A percentile compares a stretch with the other conserved stretches of the same genome.
phyloP scores from a whole-genome alignment of 2,329 filamentous ascomycete species.

The Exophiala spinifera region DNA sequence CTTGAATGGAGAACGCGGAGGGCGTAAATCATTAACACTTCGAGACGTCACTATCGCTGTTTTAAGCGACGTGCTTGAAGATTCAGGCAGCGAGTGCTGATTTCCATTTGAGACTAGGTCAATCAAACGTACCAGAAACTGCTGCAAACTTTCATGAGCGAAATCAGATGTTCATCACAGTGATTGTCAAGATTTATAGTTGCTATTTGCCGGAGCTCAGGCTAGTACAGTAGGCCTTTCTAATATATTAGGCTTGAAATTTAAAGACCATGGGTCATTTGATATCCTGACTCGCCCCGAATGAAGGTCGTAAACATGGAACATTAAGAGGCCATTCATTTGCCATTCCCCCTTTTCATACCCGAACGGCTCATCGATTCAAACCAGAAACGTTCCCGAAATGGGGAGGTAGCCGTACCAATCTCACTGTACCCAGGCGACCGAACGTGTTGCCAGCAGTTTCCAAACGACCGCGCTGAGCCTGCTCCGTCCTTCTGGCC shows the following conservation, averaged over 20 bases:
- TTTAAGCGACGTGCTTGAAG: not conserved
- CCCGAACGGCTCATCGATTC: constrained; percentile 10
- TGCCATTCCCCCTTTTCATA: too few relatives aligned
- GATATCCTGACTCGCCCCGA: too few relatives aligned
- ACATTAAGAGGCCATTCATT: too few relatives aligned
- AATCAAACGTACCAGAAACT: too few relatives aligned
- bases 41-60: not conserved
- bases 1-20: not conserved
- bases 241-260: too few relatives aligned
- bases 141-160: too few relatives aligned
- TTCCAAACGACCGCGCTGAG: constrained; percentile 12
- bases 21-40: not conserved
- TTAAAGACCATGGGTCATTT: too few relatives aligned
- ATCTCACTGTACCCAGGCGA: constrained; percentile 17
- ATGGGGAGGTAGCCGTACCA: constrained; percentile 22
- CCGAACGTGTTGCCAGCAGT: constrained; percentile 18
- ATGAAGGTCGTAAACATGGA: too few relatives aligned
- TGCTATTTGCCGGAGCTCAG: too few relatives aligned
- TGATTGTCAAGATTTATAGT: too few relatives aligned
- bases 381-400: constrained; percentile 16
- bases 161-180: too few relatives aligned
- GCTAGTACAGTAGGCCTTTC: too few relatives aligned
- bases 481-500: constrained; percentile 24
- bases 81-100: not conserved
- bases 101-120: not conserved